Evolutionary conservation across 1,139 yeast species (phyloP), one percentile per base, ranked within the genome.

Genomic region (Yamadazyma sp.): DNA sequence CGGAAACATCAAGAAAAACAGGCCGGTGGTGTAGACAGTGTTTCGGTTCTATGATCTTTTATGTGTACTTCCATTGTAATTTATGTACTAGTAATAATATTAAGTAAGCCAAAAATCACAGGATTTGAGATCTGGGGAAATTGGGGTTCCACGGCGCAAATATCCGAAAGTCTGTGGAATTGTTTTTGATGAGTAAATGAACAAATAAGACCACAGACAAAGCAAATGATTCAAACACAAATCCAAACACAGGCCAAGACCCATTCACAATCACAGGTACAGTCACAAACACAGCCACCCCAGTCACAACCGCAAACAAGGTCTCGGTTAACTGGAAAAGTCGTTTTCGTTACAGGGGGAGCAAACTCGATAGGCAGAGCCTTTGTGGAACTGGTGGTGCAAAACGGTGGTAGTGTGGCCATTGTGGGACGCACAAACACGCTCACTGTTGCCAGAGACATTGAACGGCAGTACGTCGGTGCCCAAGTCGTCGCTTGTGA

Each of bases 311-410:
- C n/a, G 12, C 26, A 7, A n/a, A 6, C 26, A 24, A 26, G 16
- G 16, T 9, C 29, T 28, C 20, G 4, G 14, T 24, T 24, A n/a
- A 11, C 18, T 41, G 94, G 87, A 20, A 89, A 88, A 59, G 96
- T 87, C 1, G 95, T 81, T 10, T 86, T 89, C 53, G 86, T 89
- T 39, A 91, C 97, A 1, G 98, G 98, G 2, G 97, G 97, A 17
- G 94, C 96, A 1, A 96, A 97, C 5, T 81, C 95, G 23, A 89
- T 91, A 38, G 89, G 97, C 60, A 70, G 89, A 39, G 91, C 83
- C 3, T 96, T 88, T 59, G 79, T 86, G 0, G 95, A 86, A 55
- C 95, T 95, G 0, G 47, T 91, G 62, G 83, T 88, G 3, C 62
- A 79, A 16, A 67, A 89, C 14, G 98, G 98, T 3, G 94, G 96